Conservation (phyloP, 2,329 filamentous ascomycete species). For the Tolypocladium paradoxum region DNA sequence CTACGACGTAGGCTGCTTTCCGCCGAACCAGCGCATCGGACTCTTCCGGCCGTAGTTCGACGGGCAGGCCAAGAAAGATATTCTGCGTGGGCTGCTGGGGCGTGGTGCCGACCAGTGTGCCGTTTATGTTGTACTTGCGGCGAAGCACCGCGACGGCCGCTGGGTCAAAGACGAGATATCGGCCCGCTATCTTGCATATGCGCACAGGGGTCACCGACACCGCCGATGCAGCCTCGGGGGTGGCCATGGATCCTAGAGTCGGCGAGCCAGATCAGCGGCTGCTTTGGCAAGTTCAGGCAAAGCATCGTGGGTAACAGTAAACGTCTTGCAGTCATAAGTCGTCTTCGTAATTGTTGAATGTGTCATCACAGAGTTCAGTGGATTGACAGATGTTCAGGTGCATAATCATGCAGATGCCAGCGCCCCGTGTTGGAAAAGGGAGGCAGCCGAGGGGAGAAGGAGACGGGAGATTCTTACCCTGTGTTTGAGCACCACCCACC, state of each 20-base stretch:
- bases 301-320: neutral
- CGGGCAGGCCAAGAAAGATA: constrained; percentile 77
- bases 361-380: constrained; percentile 40
- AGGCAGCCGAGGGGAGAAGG: neutral
- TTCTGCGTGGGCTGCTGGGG: constrained; percentile 93
- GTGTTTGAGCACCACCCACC: neutral
- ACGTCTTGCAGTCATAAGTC: constrained; percentile 25
- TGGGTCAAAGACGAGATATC: constrained; percentile 84
- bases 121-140: constrained; percentile 71
- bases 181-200: constrained; percentile 69
- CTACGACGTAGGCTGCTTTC: constrained; percentile 66
- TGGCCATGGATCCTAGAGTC: neutral
- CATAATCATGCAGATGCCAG: constrained; percentile 34
- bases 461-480: neutral
- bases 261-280: neutral
- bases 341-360: constrained; percentile 31
- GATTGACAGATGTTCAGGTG: constrained; percentile 48
- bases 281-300: neutral
- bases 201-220: constrained; percentile 42
- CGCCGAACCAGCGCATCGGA: constrained; percentile 70
- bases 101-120: constrained; percentile 75
- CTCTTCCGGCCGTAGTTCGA: constrained; percentile 88
- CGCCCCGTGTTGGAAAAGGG: neutral
- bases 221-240: neutral
- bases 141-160: constrained; percentile 69